These are phyloP conservation scores for Mrakia gelida DNA, from an alignment of 768 basidiomycete species.

Conservation along the genomic window DNA sequence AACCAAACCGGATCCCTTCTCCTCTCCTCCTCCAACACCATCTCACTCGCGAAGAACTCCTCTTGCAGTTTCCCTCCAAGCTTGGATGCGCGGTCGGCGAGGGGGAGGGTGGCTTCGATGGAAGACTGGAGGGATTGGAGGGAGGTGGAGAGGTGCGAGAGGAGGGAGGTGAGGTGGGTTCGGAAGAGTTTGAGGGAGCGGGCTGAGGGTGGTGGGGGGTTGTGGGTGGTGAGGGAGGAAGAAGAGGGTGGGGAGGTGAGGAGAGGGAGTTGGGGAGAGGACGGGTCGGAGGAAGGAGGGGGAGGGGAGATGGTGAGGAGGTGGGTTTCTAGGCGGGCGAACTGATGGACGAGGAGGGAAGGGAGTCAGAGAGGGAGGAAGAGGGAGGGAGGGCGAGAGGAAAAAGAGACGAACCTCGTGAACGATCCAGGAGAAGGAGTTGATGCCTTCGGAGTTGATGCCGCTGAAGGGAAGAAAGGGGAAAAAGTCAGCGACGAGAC, in stretches of 20 bases:
- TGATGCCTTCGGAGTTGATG: constrained; percentile 36
- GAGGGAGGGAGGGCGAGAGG: neutral
- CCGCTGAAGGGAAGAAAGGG: neutral
- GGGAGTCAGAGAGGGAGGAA: neutral
- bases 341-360: neutral
- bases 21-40: neutral
- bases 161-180: constrained; percentile 35
- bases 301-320: constrained; percentile 4
- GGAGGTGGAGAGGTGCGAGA: constrained; percentile 32
- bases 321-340: constrained; percentile 1
- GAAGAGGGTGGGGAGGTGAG: neutral
- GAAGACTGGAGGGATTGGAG: constrained; percentile 35
- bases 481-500: neutral
- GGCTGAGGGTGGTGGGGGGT: neutral
- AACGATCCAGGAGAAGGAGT: constrained; percentile 37
- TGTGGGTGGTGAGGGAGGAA: neutral
- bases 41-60: constrained; percentile 26
- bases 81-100: constrained; percentile 35
- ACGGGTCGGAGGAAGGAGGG: neutral
- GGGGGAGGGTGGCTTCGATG: constrained; percentile 37
- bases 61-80: constrained; percentile 32
- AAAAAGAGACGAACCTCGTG: constrained; percentile 5
- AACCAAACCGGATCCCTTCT: constrained; percentile 35
- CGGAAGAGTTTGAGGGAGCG: neutral
- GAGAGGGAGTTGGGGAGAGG: neutral